phyloP scores from a whole-genome alignment of 2,329 filamentous ascomycete genomes.

The Neurospora crassa region DNA sequence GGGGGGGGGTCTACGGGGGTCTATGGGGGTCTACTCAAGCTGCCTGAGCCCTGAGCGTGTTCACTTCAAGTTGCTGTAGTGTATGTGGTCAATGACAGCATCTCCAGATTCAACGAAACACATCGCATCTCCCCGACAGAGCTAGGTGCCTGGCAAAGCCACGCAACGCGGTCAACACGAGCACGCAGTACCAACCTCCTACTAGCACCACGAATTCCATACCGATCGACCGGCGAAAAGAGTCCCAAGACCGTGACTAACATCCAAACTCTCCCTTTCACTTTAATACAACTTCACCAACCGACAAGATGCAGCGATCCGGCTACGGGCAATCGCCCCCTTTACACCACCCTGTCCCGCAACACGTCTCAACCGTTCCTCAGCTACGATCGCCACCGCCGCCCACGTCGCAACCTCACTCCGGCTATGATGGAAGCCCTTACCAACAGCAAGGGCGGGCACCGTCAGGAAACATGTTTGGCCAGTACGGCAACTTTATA shows the following conservation, averaged over 20 bases:
- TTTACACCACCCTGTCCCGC: conserved; percentile 91
- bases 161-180: conserved; percentile 6
- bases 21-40: background rate
- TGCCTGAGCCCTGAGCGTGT: conserved; percentile 1
- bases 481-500: conserved; percentile 84
- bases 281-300: background rate
- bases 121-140: conserved; percentile 19
- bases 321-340: conserved; percentile 83
- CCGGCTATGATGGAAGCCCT: conserved; percentile 49
- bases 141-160: conserved; percentile 7
- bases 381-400: conserved; percentile 91
- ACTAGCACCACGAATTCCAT: background rate
- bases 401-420: conserved; percentile 60
- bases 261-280: background rate
- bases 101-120: conserved; percentile 6
- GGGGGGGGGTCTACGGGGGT: background rate
- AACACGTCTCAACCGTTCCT: conserved; percentile 96
- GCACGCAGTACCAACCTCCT: background rate
- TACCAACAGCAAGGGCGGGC: conserved; percentile 57
- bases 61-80: background rate
- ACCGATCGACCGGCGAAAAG: background rate
- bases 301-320: conserved; percentile 68
- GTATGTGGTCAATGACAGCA: conserved; percentile 11
- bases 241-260: background rate
- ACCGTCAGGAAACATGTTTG: conserved; percentile 45